Base-by-base conservation (phyloP, 495 filamentous ascomycete genomes). In the Xylaria venustula region DNA sequence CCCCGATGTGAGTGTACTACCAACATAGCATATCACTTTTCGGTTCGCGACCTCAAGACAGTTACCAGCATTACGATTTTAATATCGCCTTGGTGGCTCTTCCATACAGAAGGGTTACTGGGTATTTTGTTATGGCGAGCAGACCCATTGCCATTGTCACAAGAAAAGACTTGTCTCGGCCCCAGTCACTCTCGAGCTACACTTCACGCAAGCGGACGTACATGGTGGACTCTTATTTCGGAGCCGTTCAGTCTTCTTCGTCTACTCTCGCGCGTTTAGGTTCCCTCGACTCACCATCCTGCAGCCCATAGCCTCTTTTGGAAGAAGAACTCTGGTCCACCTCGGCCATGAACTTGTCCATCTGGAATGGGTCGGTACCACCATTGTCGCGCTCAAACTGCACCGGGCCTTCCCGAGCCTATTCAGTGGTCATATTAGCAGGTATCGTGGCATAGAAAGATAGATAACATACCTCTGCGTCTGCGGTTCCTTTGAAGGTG, bases 341-440 rank as follows among this genome's bases (percentile, higher is more conserved):
- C 73, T 96, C 90, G 23, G 80, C 83, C 69, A 99, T 88, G 80
- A 98, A 95, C 67, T 88, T 90, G 66, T 96, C 91, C 60, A 98
- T 92, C 30, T 92, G 89, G 66, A 98, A 98, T 7, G 92, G 91
- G 77, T 97, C 93, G 11, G 60, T 59, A 17, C 82, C 82, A 3
- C 79, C 83, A 6, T 75, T 78, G 63, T 97, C 94, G 76, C 94
- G 96, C 77, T 98, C 94, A 71, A 99, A 99, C 70, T 96, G 91
- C n/a, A 99, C 94, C 2, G 95, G 94, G 20, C 94, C 94, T 44
- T 92, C 89, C 60, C 90, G 83, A 46, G 79, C 87, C 87, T 90
- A 58, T 37, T 61, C 54, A 1, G 6, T 46, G 45, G 36, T 12
- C 19, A 23, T n/a, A 63, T 73, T 72, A 71, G 72, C 47, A 54